A percentile compares a stretch with the other conserved stretches of the same genome.
Evolutionary conservation across 371 early-diverging fungal species (phyloP).

Genomic region (Mortierella sp.): DNA sequence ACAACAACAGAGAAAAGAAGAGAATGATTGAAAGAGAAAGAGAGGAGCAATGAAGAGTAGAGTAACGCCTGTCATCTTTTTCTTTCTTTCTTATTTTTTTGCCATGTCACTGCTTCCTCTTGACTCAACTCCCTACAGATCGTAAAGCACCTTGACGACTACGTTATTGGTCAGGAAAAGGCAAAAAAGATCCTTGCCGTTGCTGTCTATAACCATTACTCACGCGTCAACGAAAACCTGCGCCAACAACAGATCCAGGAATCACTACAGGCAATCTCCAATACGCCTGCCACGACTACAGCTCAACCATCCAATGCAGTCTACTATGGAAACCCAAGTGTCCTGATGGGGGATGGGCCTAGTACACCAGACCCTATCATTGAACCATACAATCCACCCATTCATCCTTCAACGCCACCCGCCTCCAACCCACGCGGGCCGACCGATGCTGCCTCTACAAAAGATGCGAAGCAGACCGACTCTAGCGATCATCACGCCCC

Average conservation of each 20-base stretch:
- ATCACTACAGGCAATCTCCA: conserved; percentile 29
- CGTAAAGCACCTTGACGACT: conserved; percentile 82
- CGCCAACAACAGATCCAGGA: conserved; percentile 53
- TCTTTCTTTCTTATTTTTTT: too few species aligned
- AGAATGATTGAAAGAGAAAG: neutral
- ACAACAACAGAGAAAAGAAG: neutral
- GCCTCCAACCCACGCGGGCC: neutral
- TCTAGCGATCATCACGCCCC: too few species aligned
- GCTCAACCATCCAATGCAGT: conserved; percentile 7
- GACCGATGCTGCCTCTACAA: too few species aligned
- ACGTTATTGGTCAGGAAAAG: conserved; percentile 89
- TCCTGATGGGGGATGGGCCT: conserved; percentile 43
- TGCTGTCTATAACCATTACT: conserved; percentile 91
- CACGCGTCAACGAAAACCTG: conserved; percentile 78
- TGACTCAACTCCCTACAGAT: conserved; percentile 61
- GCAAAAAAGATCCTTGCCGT: conserved; percentile 87
- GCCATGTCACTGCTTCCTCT: conserved; percentile 3
- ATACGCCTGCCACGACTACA: conserved; percentile 6
- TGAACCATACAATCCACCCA: conserved; percentile 37
- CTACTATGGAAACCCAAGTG: conserved; percentile 29
- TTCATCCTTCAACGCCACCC: conserved; percentile 6
- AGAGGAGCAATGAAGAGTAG: neutral
- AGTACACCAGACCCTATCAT: conserved; percentile 53
- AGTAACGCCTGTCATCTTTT: neutral
- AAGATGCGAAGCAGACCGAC: too few species aligned